phyloP scores from a whole-genome alignment of 345 rosid species.

The Aurinia saxatilis region DNA sequence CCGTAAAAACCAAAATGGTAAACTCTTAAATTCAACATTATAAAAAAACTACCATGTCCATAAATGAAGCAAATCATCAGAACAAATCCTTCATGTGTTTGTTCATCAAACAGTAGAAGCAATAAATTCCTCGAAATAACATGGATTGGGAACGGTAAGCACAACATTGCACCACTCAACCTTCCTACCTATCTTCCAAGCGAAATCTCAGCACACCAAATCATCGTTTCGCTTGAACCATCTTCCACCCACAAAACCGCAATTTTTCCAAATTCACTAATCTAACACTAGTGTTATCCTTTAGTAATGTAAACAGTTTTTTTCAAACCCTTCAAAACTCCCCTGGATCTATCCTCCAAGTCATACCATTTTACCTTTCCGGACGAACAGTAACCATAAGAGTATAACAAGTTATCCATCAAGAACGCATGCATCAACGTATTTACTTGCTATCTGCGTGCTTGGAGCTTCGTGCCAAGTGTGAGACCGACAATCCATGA shows the following conservation, averaged over 20 bases:
- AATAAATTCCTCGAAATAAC: slow-evolving; percentile 34
- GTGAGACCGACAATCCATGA: slow-evolving; percentile 58
- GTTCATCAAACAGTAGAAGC: slow-evolving; percentile 18
- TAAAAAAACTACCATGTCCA: no score
- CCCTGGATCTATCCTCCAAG: slow-evolving; percentile 35
- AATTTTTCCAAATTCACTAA: slow-evolving; percentile 36
- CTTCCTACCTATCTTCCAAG: slow-evolving; percentile 46
- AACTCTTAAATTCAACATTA: background rate
- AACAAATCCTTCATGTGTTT: no score
- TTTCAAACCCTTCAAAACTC: slow-evolving; percentile 43
- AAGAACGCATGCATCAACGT: slow-evolving; percentile 42
- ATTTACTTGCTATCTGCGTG: slow-evolving; percentile 38
- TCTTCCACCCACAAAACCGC: slow-evolving; percentile 56
- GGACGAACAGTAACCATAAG: no score
- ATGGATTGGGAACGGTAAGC: slow-evolving; percentile 32
- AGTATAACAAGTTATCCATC: slow-evolving; percentile 33
- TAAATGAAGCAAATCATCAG: no score
- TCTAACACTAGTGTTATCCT: slow-evolving; percentile 31
- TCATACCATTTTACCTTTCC: slow-evolving; percentile 15
- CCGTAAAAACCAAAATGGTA: background rate
- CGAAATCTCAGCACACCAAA: slow-evolving; percentile 57
- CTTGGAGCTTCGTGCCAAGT: slow-evolving; percentile 40
- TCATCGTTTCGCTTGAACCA: slow-evolving; percentile 15
- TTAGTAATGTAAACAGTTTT: slow-evolving; percentile 45
- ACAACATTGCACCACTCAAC: slow-evolving; percentile 45